phyloP scores from a whole-genome alignment of 2,329 filamentous ascomycete species.

The Colletotrichum tofieldiae region DNA sequence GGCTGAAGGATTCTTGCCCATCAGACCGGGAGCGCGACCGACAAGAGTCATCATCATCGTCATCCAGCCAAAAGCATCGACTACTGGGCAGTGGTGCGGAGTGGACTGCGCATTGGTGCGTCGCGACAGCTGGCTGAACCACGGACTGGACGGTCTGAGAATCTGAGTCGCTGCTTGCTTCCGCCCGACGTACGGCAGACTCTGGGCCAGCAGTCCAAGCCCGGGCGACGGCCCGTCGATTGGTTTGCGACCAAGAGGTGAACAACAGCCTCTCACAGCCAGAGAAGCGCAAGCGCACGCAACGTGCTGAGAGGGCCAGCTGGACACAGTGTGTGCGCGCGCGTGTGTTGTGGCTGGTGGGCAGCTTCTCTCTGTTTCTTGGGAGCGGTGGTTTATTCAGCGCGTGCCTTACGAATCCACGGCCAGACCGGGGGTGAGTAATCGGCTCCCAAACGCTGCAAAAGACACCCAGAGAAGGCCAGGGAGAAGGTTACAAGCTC shows the following conservation, averaged over 20 bases:
- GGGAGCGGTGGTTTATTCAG: background rate
- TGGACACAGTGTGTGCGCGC: conserved; percentile 25
- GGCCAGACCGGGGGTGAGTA: conserved; percentile 26
- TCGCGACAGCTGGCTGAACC: conserved; percentile 31
- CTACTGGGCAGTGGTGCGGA: background rate
- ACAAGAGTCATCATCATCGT: background rate
- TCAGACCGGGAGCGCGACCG: background rate
- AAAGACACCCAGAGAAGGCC: no score
- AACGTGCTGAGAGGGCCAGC: conserved; percentile 6
- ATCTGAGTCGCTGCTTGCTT: conserved; percentile 28
- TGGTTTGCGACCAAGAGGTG: conserved; percentile 16
- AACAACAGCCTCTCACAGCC: background rate
- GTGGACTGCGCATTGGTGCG: conserved; percentile 14
- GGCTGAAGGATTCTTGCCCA: background rate
- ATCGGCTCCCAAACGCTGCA: background rate
- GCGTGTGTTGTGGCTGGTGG: background rate
- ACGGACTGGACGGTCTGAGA: conserved; percentile 13
- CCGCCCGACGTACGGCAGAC: conserved; percentile 18
- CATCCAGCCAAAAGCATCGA: background rate
- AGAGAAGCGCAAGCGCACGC: background rate
- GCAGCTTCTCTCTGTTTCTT: background rate
- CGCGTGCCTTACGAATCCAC: background rate
- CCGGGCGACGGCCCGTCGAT: conserved; percentile 18
- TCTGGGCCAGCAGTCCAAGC: conserved; percentile 25
- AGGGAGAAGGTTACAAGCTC: background rate